A percentile compares a stretch with the other conserved stretches of the same genome.
Evolutionary conservation across 495 filamentous ascomycete species (phyloP).

Genomic region (Penicillium riverlandense): DNA sequence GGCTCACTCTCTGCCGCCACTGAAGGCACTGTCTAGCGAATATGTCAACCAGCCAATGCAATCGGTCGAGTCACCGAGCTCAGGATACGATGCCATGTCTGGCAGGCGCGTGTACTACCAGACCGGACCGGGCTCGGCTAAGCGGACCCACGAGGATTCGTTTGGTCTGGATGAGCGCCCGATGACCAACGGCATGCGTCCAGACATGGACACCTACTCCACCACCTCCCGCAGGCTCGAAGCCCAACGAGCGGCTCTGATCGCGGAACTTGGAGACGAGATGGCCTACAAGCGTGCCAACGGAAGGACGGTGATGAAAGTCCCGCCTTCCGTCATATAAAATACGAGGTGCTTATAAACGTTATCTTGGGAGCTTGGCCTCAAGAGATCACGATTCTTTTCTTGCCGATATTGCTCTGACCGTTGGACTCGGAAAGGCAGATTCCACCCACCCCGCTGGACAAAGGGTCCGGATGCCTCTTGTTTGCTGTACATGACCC

Average conservation of each 20-base stretch:
- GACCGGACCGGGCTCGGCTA: constrained; percentile 19
- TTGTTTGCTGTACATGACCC: constrained; percentile 19
- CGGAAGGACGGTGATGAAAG: constrained; percentile 28
- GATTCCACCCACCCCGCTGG: no score
- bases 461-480: no score
- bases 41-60: constrained; percentile 14
- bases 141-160: constrained; percentile 35
- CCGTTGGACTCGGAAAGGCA: not conserved
- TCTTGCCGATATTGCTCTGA: constrained; percentile 2
- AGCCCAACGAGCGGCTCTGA: constrained; percentile 20
- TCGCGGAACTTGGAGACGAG: constrained; percentile 28
- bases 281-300: constrained; percentile 49
- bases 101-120: constrained; percentile 28
- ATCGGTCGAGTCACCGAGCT: constrained; percentile 19
- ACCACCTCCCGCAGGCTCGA: constrained; percentile 20
- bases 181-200: constrained; percentile 47
- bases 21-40: constrained; percentile 18
- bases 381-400: not conserved
- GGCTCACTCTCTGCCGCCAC: constrained; percentile 16
- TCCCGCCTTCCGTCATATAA: constrained; percentile 6
- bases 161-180: constrained; percentile 36
- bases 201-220: constrained; percentile 28
- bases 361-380: no score
- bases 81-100: constrained; percentile 17
- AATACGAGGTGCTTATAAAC: no score